Base-by-base conservation (phyloP, 2,329 filamentous ascomycete genomes). In the Alternaria panax region DNA sequence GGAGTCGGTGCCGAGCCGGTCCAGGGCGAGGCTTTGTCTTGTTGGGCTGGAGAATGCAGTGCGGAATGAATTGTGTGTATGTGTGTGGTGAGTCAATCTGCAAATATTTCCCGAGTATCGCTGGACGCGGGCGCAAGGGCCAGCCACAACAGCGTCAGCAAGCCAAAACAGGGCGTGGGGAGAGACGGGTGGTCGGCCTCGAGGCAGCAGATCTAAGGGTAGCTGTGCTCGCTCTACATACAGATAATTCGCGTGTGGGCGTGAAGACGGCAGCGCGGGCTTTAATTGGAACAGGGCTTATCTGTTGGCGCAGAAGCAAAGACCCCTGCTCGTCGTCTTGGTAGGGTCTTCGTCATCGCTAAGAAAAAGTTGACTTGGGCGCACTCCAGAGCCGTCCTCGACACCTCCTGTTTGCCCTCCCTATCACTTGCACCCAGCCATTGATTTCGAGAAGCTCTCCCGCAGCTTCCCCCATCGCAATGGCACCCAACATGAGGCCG, bases 401-500 rank as follows among this genome's bases (percentile, higher is more conserved):
- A 56, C 65, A 59, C 57, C 63, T 54, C 58, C 57, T 41, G 52
- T 43, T 54, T 61, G 48, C 59, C 34, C 51, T 51, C 53, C 57
- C 57, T 59, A 57, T 18, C 43, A 38, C 27, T 32, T 46, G 16
- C 32, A 41, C 36, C 42, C 45, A 54, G 55, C 62, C 60, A 63
- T 67, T 62, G 60, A 34, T 40, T 36, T 24, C 53, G 51, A 51
- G 63, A 55, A 58, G 60, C 52, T 40, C 38, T 42, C 28, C 45
- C 34, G 54, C 52, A 52, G 65, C 63, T 51, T 46, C 55, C 16
- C 18, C 11, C 32, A 25, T 32, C 52, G 20, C 73, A 75, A 78
- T 78, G 73, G 72, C 76, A 59, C 64, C 75, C 66, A 65, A 57
- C 62, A 74, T 78, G 75, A 74, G 77, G 66, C 75, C 75, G 30